Evolutionary conservation across 345 rosid genomes (phyloP), one percentile per base, ranked within the genome.

Genomic region (Alliaria petiolata): DNA sequence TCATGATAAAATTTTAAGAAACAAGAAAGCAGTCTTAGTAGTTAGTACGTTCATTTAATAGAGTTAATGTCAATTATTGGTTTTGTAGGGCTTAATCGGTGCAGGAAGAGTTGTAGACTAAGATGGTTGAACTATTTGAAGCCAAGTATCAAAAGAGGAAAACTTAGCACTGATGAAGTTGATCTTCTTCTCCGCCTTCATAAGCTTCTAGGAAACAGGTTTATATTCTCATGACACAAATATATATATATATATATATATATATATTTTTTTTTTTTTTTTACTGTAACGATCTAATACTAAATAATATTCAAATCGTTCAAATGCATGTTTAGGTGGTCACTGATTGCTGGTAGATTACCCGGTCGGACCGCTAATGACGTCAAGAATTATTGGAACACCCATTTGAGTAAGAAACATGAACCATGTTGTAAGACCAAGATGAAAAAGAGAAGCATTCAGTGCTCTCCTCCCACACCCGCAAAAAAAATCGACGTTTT

Each of bases 121-220:
- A 75, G 91, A 72, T 86, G 91, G 89, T 76, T 86, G 74, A 86
- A 84, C 70, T 86, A 86, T 54, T 72, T 86, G 54, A 78, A 80
- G 49, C 91, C 89, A 16, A 79, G 54, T 65, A 85, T 85, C 64
- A 85, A 83, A 72, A 78, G 84, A 30, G 91, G 86, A n/a, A 74
- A 69, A 16, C 76, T 87, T 31, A 66, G 60, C 38, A 67, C 71
- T 35, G 91, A 85, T 66, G 91, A 87, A 72, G 86, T 83, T 36
- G 91, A 85, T 76, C 81, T 85, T 54, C 79, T 87, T 52, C 26
- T 83, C 10, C 85, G 85, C 28, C 85, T 87, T 19, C 91, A 85
- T 31, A 84, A 77, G 56, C 87, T 87, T 63, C 79, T 87, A 1
- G 89, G 89, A 42, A 87, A 87, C 65, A 81, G 89, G 89, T 61